Conservation (phyloP, 345 rosid species). For the Turnera subulata region DNA sequence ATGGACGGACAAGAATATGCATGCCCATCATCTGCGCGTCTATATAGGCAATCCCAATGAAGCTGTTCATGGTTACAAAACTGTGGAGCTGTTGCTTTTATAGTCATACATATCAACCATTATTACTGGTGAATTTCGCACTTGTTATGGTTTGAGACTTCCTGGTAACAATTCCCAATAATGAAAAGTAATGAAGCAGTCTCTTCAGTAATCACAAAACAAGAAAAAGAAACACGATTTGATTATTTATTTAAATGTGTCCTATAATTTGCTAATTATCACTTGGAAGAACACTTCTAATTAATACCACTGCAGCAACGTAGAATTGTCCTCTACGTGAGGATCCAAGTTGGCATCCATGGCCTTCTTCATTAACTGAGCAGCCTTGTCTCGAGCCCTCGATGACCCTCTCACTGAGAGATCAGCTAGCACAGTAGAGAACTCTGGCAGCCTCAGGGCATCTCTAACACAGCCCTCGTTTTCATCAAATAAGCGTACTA, state of each 20-base stretch:
- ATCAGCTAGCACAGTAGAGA: conserved; percentile 41
- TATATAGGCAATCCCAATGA: no score
- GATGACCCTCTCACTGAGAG: conserved; percentile 49
- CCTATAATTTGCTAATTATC: no score
- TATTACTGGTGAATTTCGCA: no score
- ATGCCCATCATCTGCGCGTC: no score
- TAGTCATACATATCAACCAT: no score
- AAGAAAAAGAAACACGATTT: no score
- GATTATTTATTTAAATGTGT: no score
- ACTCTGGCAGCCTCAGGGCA: conserved; percentile 37
- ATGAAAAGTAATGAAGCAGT: no score
- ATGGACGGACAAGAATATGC: no score
- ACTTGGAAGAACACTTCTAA: background rate
- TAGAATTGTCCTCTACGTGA: conserved; percentile 17
- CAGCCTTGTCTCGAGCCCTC: conserved; percentile 47
- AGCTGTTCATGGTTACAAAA: no score
- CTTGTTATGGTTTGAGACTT: background rate
- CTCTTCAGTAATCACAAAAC: no score
- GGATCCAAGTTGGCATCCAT: conserved; percentile 30
- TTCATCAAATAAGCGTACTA: conserved; percentile 48
- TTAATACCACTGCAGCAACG: conserved; percentile 15
- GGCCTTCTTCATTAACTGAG: conserved; percentile 39
- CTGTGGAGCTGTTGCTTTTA: no score
- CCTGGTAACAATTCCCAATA: background rate
- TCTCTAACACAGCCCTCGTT: conserved; percentile 43